Conservation (phyloP, 1,284 basidiomycete species). For the Ustilago crameri region DNA sequence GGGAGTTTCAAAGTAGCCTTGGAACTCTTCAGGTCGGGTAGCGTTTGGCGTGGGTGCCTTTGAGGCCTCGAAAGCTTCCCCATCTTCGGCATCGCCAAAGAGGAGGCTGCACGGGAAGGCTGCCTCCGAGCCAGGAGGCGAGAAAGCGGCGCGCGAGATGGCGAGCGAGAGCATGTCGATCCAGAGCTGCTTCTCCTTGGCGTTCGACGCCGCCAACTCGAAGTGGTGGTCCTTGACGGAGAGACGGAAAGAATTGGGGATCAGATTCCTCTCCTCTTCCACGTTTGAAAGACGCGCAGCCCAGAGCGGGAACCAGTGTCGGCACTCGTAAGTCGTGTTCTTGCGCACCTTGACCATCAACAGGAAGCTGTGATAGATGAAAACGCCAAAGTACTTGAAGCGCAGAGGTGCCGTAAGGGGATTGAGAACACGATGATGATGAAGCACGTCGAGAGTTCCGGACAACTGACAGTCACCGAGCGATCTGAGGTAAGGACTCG, state of each 20-base stretch:
- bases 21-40: constrained; percentile 30
- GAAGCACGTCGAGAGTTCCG: constrained; percentile 63
- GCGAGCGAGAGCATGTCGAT: constrained; percentile 52
- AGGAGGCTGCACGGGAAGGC: constrained; percentile 58
- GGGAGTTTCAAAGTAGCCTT: constrained; percentile 33
- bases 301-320: constrained; percentile 65
- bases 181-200: constrained; percentile 62
- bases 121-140: constrained; percentile 43
- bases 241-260: constrained; percentile 62
- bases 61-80: constrained; percentile 24
- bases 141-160: constrained; percentile 43
- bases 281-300: constrained; percentile 50
- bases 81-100: constrained; percentile 36
- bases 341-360: constrained; percentile 65
- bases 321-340: constrained; percentile 56
- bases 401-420: constrained; percentile 63
- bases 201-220: constrained; percentile 61
- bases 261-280: constrained; percentile 42
- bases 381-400: constrained; percentile 64
- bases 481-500: constrained; percentile 48
- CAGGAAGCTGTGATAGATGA: constrained; percentile 61
- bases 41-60: constrained; percentile 48
- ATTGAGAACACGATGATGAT: constrained; percentile 56
- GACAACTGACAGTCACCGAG: constrained; percentile 61
- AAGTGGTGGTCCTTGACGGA: constrained; percentile 63